phyloP scores from a whole-genome alignment of 441 rosid genomes.

The Heliophila coronopifolia region DNA sequence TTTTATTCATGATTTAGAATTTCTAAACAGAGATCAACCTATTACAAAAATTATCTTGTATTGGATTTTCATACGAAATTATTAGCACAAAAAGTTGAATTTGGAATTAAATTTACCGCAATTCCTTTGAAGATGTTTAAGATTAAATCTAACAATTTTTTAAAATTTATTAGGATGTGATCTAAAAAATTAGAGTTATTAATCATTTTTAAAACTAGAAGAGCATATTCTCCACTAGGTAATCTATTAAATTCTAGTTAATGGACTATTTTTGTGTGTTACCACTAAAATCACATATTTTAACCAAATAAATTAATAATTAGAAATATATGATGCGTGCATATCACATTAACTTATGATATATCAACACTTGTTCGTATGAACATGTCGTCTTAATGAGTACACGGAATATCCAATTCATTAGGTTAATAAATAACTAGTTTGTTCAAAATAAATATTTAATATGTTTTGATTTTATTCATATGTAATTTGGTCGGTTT shows the following conservation, averaged over 20 bases:
- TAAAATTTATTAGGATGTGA: no score
- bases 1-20: no score
- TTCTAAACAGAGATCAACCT: no score
- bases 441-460: neutral
- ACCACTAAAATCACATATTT: neutral
- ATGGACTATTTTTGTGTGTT: neutral
- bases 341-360: neutral
- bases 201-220: neutral
- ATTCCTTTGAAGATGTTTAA: no score
- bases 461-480: conserved; percentile 7
- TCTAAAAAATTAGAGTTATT: no score
- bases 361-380: neutral
- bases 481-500: conserved; percentile 19
- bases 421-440: conserved; percentile 7
- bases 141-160: neutral
- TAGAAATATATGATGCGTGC: no score
- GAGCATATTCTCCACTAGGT: conserved; percentile 6
- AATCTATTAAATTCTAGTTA: neutral
- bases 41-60: no score
- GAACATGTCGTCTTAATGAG: neutral
- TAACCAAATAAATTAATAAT: conserved; percentile 2
- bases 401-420: neutral
- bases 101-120: no score
- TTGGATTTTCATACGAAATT: no score
- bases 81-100: no score